phyloP scores from a whole-genome alignment of 2,329 filamentous ascomycete genomes.

The Tolypocladium cylindrosporum region DNA sequence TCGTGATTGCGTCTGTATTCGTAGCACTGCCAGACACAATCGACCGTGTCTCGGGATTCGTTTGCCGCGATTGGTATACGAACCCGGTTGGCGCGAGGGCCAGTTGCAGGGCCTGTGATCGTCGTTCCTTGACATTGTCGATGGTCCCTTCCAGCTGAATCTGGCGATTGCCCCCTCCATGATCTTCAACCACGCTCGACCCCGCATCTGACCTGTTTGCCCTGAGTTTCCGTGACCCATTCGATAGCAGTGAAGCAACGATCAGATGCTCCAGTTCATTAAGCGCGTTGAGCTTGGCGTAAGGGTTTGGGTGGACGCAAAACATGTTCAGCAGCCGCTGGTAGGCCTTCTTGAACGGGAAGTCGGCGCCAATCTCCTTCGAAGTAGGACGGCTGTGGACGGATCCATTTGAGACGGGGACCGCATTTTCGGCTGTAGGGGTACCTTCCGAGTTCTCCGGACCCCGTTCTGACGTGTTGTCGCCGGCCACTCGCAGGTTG shows the following conservation, averaged over 20 bases:
- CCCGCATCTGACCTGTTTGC: constrained; percentile 27
- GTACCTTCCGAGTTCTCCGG: constrained; percentile 27
- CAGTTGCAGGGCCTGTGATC: constrained; percentile 39
- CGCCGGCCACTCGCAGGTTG: constrained; percentile 46
- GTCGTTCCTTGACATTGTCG: constrained; percentile 58
- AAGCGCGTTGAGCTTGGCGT: constrained; percentile 72
- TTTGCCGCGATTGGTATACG: constrained; percentile 25
- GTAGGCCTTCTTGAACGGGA: constrained; percentile 75
- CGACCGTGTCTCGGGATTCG: constrained; percentile 38
- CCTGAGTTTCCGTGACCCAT: constrained; percentile 20
- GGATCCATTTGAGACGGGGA: constrained; percentile 12
- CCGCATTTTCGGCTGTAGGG: constrained; percentile 30
- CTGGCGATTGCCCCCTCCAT: constrained; percentile 22
- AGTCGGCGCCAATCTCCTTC: constrained; percentile 37
- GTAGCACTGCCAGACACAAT: constrained; percentile 37
- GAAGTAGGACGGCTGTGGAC: constrained; percentile 6
- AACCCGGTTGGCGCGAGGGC: constrained; percentile 16
- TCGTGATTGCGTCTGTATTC: constrained; percentile 56
- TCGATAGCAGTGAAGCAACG: constrained; percentile 52
- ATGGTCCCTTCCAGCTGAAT: constrained; percentile 56
- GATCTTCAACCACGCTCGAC: constrained; percentile 22
- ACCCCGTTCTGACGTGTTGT: constrained; percentile 22
- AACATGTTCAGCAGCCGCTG: constrained; percentile 74
- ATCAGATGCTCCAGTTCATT: constrained; percentile 78
- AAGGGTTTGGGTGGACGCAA: constrained; percentile 80